Evolutionary conservation across 2,329 filamentous ascomycete species (phyloP), one percentile per base, ranked within the genome.

Genomic region (Cercospora brassicicola): DNA sequence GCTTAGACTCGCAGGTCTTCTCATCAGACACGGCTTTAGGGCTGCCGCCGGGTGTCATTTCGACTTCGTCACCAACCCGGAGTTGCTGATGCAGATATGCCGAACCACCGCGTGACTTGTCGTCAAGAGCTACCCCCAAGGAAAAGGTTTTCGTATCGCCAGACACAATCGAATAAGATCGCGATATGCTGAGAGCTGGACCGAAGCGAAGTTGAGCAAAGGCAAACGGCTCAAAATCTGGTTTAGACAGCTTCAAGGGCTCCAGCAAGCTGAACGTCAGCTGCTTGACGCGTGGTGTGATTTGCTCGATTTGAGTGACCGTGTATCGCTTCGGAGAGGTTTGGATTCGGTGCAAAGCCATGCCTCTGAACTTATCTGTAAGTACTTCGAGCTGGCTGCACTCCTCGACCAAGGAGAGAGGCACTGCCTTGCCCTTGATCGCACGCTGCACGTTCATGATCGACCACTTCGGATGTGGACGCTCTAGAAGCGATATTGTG

Each of bases 91-190:
- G 88, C 1, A 91, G 76, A 70, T 85, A 90, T 20, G 77, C 78
- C 0, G 88, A 90, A 0, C 87, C 89, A n/a, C 89, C 88, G 5
- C 88, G 84, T 68, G 85, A 87, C 0, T 79, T 73, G 2, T 81
- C 77, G 9, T 86, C 86, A 0, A 88, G 83, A 3, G 87, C 84
- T 20, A 91, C 80, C 20, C 87, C 88, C 0, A 91, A 79, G 73
- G 85, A 82, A 72, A 91, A 86, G 2, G 79, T 79, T 39, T 82
- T 79, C 3, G 77, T 78, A 56, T 81, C 82, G 0, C 86, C 86
- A 0, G 80, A 80, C 0, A 89, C 84, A 39, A 91, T 79, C 0
- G 88, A 90, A 73, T 90, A 91, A 0, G 85, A 83, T 9, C 89
- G 81, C 3, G 66, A 57, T n/a, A 71, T 20, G 0, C 86, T 76